Percentiles rank a stretch among this genome's conserved stretches.
These are phyloP conservation scores for Malus fusca DNA, from an alignment of 306 rosid genomes.

Conservation along the genomic window DNA sequence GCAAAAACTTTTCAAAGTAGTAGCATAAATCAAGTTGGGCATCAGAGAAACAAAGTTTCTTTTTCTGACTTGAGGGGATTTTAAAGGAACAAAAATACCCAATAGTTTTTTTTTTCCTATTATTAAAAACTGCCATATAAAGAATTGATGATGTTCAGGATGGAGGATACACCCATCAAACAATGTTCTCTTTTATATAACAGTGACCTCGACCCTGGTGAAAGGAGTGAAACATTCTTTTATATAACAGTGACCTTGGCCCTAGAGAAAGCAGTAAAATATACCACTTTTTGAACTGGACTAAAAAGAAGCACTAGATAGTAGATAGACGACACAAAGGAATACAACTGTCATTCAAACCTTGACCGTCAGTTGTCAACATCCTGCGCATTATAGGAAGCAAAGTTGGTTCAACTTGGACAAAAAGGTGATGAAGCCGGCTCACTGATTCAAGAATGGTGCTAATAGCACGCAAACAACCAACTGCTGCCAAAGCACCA, in stretches of 20 bases:
- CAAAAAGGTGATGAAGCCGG: slow-evolving; percentile 84
- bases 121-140: not conserved
- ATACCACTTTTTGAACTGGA: not conserved
- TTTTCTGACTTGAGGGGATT: not conserved
- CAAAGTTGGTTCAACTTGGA: slow-evolving; percentile 76
- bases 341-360: slow-evolving; percentile 24
- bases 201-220: not conserved
- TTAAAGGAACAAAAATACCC: not conserved
- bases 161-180: not conserved
- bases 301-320: not conserved
- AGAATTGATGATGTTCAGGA: not conserved
- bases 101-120: not conserved
- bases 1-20: not conserved
- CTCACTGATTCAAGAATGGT: slow-evolving; percentile 96
- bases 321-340: not conserved
- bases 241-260: not conserved
- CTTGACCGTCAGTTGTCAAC: slow-evolving; percentile 96
- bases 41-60: not conserved
- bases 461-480: slow-evolving; percentile 92
- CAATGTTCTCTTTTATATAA: not conserved
- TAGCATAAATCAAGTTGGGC: not conserved
- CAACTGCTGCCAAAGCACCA: slow-evolving; percentile 92
- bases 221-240: not conserved
- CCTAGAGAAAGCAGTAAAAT: not conserved
- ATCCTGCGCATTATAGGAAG: slow-evolving; percentile 86